phyloP scores from a whole-genome alignment of 2,329 filamentous ascomycete species.

The Fonsecaea nubica region DNA sequence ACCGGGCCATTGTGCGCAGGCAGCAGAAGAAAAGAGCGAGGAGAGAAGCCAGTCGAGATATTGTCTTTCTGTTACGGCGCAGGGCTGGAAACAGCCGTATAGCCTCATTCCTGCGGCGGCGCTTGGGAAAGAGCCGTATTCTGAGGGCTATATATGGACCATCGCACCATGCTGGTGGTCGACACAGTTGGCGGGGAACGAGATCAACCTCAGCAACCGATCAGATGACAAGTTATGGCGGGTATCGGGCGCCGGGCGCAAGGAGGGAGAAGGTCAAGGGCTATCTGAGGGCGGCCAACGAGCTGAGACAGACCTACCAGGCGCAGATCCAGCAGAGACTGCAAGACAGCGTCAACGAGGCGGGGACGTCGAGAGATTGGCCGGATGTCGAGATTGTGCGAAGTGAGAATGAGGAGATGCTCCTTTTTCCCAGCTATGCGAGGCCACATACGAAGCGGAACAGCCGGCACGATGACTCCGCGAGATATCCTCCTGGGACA shows the following conservation, averaged over 20 bases:
- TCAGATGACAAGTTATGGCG: constrained; percentile 40
- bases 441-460: constrained; percentile 68
- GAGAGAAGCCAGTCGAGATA: constrained; percentile 56
- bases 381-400: constrained; percentile 82
- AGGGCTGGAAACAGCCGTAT: constrained; percentile 24
- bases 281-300: constrained; percentile 74
- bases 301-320: constrained; percentile 71
- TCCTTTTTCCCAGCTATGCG: constrained; percentile 93
- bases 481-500: constrained; percentile 41
- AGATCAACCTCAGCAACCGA: constrained; percentile 34
- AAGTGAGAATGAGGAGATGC: constrained; percentile 86
- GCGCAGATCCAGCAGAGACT: constrained; percentile 59
- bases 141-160: constrained; percentile 44
- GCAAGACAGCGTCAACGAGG: constrained; percentile 53
- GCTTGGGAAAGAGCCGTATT: constrained; percentile 41
- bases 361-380: constrained; percentile 74
- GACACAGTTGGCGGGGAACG: constrained; percentile 15
- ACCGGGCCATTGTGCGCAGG: constrained; percentile 71
- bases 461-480: constrained; percentile 40
- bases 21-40: constrained; percentile 63
- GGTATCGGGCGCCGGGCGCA: constrained; percentile 66
- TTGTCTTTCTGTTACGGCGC: constrained; percentile 51
- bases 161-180: constrained; percentile 30
- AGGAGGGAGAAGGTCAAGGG: constrained; percentile 78
- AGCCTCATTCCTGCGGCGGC: constrained; percentile 11